Evolutionary conservation across 2,329 filamentous ascomycete species (phyloP), one percentile per base, ranked within the genome.

Genomic region (Paraphaeosphaeria sporulosa): DNA sequence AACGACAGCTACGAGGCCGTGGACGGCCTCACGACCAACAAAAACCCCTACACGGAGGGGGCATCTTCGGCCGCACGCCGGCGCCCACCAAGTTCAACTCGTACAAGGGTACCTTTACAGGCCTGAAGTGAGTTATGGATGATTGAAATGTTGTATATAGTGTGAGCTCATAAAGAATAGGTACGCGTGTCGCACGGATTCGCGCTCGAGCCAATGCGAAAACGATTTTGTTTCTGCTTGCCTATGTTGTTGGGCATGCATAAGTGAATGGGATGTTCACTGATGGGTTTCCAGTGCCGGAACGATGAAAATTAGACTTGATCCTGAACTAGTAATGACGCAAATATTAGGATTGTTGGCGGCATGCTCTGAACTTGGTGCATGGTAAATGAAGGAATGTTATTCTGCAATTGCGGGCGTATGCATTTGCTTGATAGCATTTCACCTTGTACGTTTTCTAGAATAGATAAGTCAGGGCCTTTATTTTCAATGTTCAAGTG

Each of bases 51-150:
- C 44, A 42, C n/a, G 15, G 9, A 34, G 19, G 54, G 54, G 54
- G 54, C 30, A 50, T 40, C 12, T 57, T 57, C 44, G 54, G 54
- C n/a, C 50, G 54, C 54, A 15, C 54, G 7, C 44, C 44, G 3
- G 1, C 42, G 10, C 54, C 54, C 8, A 49, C 50, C 44, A 42
- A n/a, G 1, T 57, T 57, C 21, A 57, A 57, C 21, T 23, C 17
- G 1, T 57, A 57, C 54, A 57, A 4, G 21, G 50, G 30, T 34
- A 49, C n/a, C 5, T 57, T 56, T n/a, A 56, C 7, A 38, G 32
- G 32, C 10, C n/a, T 40, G 6, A 19, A 19, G 48, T 51, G 21
- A 40, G 49, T 52, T 25, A 1, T 13, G 15, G 17, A 47, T n/a
- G 12, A 47, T 30, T 6, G 27, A 30, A 4, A 27, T 10, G 2